Conservation (phyloP, 2,329 filamentous ascomycete species). For the Fusarium fujikuroi region DNA sequence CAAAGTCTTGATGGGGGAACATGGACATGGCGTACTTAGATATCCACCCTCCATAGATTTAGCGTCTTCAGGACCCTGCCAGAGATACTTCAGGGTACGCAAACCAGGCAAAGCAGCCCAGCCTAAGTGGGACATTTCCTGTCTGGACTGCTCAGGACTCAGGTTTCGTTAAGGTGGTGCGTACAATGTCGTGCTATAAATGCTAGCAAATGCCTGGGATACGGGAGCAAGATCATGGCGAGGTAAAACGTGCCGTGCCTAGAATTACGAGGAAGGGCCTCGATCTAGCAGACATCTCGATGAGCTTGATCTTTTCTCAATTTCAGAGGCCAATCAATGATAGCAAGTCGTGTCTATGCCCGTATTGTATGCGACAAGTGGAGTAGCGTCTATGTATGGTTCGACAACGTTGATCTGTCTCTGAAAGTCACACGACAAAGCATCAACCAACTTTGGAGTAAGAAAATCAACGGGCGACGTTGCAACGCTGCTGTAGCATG, state of each 20-base stretch:
- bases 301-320: conserved; percentile 1
- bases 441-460: conserved; percentile 27
- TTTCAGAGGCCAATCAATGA: background rate
- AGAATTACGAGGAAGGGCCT: conserved; percentile 3
- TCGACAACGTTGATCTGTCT: conserved; percentile 43
- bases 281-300: conserved; percentile 2
- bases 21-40: conserved; percentile 18
- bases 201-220: conserved; percentile 21
- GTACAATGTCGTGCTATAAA: conserved; percentile 31
- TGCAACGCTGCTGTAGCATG: conserved; percentile 44
- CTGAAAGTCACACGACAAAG: conserved; percentile 43
- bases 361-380: conserved; percentile 31
- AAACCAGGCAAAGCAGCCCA: conserved; percentile 20
- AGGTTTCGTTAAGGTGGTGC: conserved; percentile 27
- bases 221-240: conserved; percentile 17
- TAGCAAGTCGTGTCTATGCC: conserved; percentile 8
- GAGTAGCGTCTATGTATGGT: conserved; percentile 37
- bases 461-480: conserved; percentile 29
- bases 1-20: conserved; percentile 33
- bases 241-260: background rate
- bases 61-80: conserved; percentile 38
- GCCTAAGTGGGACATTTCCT: conserved; percentile 33
- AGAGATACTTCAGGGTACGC: conserved; percentile 43
- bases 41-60: conserved; percentile 39
- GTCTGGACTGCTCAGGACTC: conserved; percentile 29